Conservation (phyloP, 2,329 filamentous ascomycete genomes). For the Ophiobolus disseminans region DNA sequence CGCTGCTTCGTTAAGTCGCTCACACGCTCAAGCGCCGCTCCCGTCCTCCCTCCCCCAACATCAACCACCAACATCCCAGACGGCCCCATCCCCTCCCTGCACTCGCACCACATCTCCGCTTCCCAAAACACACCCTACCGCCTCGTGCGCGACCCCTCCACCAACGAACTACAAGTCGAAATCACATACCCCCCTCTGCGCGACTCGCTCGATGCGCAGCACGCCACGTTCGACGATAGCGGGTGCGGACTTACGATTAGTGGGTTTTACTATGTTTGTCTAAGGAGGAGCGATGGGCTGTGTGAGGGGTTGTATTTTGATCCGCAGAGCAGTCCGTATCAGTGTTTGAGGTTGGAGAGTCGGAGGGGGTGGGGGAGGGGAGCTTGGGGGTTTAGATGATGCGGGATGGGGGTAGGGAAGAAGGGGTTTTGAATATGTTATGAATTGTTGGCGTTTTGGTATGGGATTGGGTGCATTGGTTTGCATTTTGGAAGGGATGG, state of each 20-base stretch:
- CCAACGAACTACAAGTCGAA: conserved; percentile 21
- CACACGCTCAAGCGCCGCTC: conserved; percentile 22
- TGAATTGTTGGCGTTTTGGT: neutral
- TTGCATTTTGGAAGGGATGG: neutral
- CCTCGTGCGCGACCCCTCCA: conserved; percentile 21
- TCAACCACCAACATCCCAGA: conserved; percentile 13
- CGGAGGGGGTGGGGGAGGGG: conserved; percentile 43
- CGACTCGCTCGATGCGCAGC: conserved; percentile 9
- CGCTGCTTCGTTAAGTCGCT: conserved; percentile 55
- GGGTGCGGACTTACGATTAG: conserved; percentile 59
- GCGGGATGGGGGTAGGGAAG: conserved; percentile 21
- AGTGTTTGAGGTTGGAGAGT: conserved; percentile 57
- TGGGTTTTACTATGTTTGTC: conserved; percentile 62
- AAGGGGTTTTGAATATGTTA: neutral
- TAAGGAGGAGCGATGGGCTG: conserved; percentile 55
- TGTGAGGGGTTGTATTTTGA: conserved; percentile 63
- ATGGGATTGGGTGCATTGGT: conserved; percentile 3
- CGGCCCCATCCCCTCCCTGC: conserved; percentile 5
- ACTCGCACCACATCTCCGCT: conserved; percentile 7
- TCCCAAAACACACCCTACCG: conserved; percentile 23
- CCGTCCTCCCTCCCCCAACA: conserved; percentile 20
- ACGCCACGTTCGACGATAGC: conserved; percentile 39
- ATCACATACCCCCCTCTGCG: too few relatives aligned
- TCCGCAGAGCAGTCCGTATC: conserved; percentile 61
- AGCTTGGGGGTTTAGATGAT: conserved; percentile 47